These are phyloP conservation scores for Brassica juncea DNA, from an alignment of 345 rosid genomes.

Conservation along the genomic window DNA sequence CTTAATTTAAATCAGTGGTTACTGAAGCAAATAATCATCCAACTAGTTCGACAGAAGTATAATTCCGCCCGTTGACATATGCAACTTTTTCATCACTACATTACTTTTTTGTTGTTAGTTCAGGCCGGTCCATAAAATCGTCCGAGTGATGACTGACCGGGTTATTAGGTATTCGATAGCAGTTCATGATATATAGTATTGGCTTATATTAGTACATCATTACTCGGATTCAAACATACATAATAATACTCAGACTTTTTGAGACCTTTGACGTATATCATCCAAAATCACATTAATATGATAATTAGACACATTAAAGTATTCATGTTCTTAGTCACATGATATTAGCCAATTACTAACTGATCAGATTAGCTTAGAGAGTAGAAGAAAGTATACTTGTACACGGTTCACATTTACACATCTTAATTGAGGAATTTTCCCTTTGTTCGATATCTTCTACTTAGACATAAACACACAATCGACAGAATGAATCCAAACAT, in stretches of 20 bases:
- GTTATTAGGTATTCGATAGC: not conserved
- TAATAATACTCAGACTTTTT: no score
- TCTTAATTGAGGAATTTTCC: not conserved
- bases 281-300: not conserved
- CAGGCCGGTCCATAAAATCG: not conserved
- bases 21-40: not conserved
- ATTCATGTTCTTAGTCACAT: no score
- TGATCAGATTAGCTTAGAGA: not conserved
- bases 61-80: not conserved
- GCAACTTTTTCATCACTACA: not conserved
- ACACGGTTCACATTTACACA: not conserved
- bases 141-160: not conserved
- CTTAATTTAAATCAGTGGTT: not conserved
- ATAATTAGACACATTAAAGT: not conserved
- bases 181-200: not conserved
- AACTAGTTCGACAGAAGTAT: not conserved
- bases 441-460: not conserved
- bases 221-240: not conserved
- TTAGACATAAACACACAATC: not conserved
- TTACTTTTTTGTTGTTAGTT: not conserved
- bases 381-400: not conserved
- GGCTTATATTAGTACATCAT: not conserved
- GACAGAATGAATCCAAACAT: not conserved
- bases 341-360: not conserved
- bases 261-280: no score